Base-by-base conservation (phyloP, 805 yeast species). In the Sungouiozyma intestinalis region DNA sequence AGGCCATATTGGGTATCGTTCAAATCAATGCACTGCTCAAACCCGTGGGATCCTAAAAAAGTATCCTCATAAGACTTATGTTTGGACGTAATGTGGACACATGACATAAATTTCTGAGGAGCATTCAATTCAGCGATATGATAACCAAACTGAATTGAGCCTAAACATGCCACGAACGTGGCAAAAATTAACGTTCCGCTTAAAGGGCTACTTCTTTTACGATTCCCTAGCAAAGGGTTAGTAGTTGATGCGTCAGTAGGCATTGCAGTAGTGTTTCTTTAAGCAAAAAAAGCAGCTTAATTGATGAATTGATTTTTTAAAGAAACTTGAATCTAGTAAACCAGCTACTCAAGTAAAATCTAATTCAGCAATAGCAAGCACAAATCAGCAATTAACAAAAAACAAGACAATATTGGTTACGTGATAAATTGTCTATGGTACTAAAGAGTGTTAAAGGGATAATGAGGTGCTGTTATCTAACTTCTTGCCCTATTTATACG, bases 81-180 rank as follows among this genome's bases (percentile, higher is more conserved):
- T 18, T 21, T 8, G n/a, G 14, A 20, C 9, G 50, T 49, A 35
- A 53, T 40, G 17, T 52, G 54, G 17, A 59, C 60, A 55, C 95
- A 85, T 9, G 84, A 72, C 38, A 86, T 68, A 27, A 76, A 73
- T 13, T 73, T 71, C 44, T 82, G 83, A 0, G 97, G 96, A 5
- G 96, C 94, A 63, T 90, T 90, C 58, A 90, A 70, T 60, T 88
- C 97, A 1, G 96, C 81, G 81, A 90, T 80, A 59, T 92, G 97
- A 60, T 84, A 86, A 1, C 98, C 98, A 60, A 81, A 92, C 60
- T 87, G 97, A 11, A 88, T 67, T 2, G 94, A 76, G 2, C 88
- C 87, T 18, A 86, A 55, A 50, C 94, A 83, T 4, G 80, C 77
- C 11, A 83, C 76, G 7, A 39, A 16, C 1, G 45, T 44, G 6